Evolutionary conservation across 192 early-diverging fungal species (phyloP), one percentile per base, ranked within the genome.

Genomic region (Linnemannia exigua): DNA sequence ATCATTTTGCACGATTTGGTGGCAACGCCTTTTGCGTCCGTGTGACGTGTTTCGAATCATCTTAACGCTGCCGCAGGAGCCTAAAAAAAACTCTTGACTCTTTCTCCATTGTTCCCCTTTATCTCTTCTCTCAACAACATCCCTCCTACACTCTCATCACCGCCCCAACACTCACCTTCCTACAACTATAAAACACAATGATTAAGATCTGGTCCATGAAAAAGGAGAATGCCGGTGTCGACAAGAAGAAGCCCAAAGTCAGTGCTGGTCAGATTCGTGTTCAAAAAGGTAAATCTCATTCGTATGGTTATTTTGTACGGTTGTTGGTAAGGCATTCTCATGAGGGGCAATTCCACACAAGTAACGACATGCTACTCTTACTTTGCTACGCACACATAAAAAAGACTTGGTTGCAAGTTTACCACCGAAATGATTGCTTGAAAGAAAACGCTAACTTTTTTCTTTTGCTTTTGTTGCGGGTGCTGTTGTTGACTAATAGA

Each of bases 141-240:
- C 28, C 31, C 22, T 16, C 41, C 44, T 41, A 63, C n/a, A 5
- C 22, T n/a, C 15, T 19, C 38, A 36, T 31, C 22, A 12, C 58
- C 22, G 8, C n/a, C 1, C 58, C 25, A n/a, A 0, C 67, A 41
- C 14, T 2, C 44, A 63, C 38, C 17, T 25, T n/a, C 20, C 3
- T 67, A 15, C 67, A 35, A 28, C 20, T 19, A 61, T 51, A 38
- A 28, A 41, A 17, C 71, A 88, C 58, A 67, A 97, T 96, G 96
- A 92, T 95, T 72, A 96, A 97, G 88, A 96, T 99, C 77, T 97
- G 97, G 96, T 90, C 91, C 33, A 89, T 97, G 87, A 97, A 97
- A 87, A 95, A 96, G 84, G 91, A 94, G 25, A 92, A 93, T 77
- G 95, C 91, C 35, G 89, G 88, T 46, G 95, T 91, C 35, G 94